Conservation (phyloP, 2,329 filamentous ascomycete genomes). For the Botrytis hyacinthi region DNA sequence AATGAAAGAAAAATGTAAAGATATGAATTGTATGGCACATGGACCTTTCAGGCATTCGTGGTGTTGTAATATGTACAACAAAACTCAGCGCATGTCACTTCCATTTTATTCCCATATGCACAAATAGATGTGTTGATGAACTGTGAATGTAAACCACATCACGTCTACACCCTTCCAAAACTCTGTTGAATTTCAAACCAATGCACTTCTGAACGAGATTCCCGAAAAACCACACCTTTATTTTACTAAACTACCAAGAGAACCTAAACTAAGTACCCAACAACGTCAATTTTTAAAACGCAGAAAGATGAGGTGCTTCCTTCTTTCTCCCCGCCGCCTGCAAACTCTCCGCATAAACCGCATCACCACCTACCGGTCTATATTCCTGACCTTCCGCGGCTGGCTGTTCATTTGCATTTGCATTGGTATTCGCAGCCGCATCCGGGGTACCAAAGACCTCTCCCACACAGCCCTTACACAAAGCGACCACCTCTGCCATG, state of each 20-base stretch:
- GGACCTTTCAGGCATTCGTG: conserved; percentile 25
- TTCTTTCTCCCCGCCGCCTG: conserved; percentile 34
- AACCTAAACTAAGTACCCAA: conserved; percentile 33
- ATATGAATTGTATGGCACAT: conserved; percentile 13
- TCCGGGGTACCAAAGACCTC: conserved; percentile 62
- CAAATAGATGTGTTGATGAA: not conserved
- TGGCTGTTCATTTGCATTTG: not conserved
- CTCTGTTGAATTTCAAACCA: not conserved
- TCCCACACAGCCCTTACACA: conserved; percentile 62
- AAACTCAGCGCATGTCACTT: conserved; percentile 23
- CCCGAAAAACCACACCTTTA: not conserved
- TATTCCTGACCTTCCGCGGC: conserved; percentile 27
- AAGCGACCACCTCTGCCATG: conserved; percentile 70
- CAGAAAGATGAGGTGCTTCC: conserved; percentile 36
- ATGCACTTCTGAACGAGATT: not conserved
- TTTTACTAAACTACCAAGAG: not conserved
- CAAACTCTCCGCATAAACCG: conserved; percentile 38
- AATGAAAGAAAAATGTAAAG: conserved; percentile 21
- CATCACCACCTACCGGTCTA: conserved; percentile 37
- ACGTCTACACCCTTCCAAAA: not conserved
- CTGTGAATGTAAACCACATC: not conserved
- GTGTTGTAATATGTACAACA: conserved; percentile 29
- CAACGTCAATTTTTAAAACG: conserved; percentile 47
- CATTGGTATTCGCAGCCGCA: not conserved
- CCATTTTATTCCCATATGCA: not conserved